Evolutionary conservation across 495 filamentous ascomycete genomes (phyloP).

Genomic region (Geoglossum glabrum): DNA sequence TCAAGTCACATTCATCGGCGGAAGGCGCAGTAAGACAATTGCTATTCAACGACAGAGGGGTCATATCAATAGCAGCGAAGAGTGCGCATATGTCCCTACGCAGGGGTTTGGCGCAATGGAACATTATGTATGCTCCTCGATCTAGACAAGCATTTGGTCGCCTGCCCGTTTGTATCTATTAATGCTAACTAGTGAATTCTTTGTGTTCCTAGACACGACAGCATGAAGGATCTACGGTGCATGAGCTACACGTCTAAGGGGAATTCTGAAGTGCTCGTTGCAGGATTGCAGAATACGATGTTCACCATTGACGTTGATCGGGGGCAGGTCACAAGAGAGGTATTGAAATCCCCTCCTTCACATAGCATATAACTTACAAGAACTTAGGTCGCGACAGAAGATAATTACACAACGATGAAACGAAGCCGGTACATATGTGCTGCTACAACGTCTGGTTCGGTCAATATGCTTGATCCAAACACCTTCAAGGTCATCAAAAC

Average conservation of each 20-base stretch:
- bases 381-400: slow-evolving; percentile 41
- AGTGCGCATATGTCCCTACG: slow-evolving; percentile 73
- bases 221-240: slow-evolving; percentile 68
- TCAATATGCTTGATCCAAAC: slow-evolving; percentile 65
- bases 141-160: background rate
- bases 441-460: slow-evolving; percentile 61
- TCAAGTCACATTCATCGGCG: slow-evolving; percentile 40
- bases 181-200: background rate
- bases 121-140: slow-evolving; percentile 35
- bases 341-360: slow-evolving; percentile 13
- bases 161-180: background rate
- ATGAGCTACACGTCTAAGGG: slow-evolving; percentile 86
- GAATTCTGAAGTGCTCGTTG: slow-evolving; percentile 62
- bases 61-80: slow-evolving; percentile 55
- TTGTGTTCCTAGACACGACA: slow-evolving; percentile 29
- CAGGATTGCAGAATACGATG: slow-evolving; percentile 72
- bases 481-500: slow-evolving; percentile 58
- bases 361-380: background rate
- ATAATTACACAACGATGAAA: slow-evolving; percentile 79
- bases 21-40: slow-evolving; percentile 63
- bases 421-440: slow-evolving; percentile 77
- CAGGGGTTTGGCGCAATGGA: slow-evolving; percentile 68
- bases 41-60: slow-evolving; percentile 66
- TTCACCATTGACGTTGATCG: slow-evolving; percentile 78
- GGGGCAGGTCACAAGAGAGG: slow-evolving; percentile 53